phyloP scores from a whole-genome alignment of 2,329 filamentous ascomycete species.

The Trichoderma atrobrunneum region DNA sequence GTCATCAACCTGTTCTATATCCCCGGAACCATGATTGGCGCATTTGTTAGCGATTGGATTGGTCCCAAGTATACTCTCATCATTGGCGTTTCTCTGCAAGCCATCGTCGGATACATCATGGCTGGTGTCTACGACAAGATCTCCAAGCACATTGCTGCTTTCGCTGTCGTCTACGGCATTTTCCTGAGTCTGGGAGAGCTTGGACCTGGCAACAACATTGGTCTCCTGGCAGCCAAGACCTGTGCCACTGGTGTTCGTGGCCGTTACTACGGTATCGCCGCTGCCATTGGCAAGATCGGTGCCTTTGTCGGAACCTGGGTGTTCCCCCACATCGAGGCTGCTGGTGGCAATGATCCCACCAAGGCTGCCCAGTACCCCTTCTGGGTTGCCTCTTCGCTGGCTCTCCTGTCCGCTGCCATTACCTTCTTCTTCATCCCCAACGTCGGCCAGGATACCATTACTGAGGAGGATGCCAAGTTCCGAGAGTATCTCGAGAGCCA shows the following conservation, averaged over 20 bases:
- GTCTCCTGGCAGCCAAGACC: slow-evolving; percentile 80
- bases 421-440: slow-evolving; percentile 66
- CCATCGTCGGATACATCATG: slow-evolving; percentile 84
- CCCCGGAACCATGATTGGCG: slow-evolving; percentile 75
- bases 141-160: slow-evolving; percentile 47
- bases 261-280: slow-evolving; percentile 67
- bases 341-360: slow-evolving; percentile 51
- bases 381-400: slow-evolving; percentile 76
- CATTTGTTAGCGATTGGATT: slow-evolving; percentile 72
- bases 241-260: slow-evolving; percentile 86
- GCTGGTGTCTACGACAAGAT: slow-evolving; percentile 72
- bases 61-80: slow-evolving; percentile 75
- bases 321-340: slow-evolving; percentile 68
- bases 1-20: slow-evolving; percentile 88
- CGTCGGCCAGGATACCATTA: slow-evolving; percentile 83
- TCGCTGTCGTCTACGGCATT: slow-evolving; percentile 39
- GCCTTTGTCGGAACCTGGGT: slow-evolving; percentile 86
- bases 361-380: slow-evolving; percentile 80
- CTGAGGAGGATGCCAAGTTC: slow-evolving; percentile 72
- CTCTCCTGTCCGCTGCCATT: slow-evolving; percentile 65
- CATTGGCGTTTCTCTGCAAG: slow-evolving; percentile 69
- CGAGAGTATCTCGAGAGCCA: slow-evolving; percentile 67
- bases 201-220: slow-evolving; percentile 89
- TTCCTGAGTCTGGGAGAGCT: slow-evolving; percentile 47
- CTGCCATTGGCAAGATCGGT: slow-evolving; percentile 71